Conservation (phyloP, 345 rosid species). For the Jatropha curcas region DNA sequence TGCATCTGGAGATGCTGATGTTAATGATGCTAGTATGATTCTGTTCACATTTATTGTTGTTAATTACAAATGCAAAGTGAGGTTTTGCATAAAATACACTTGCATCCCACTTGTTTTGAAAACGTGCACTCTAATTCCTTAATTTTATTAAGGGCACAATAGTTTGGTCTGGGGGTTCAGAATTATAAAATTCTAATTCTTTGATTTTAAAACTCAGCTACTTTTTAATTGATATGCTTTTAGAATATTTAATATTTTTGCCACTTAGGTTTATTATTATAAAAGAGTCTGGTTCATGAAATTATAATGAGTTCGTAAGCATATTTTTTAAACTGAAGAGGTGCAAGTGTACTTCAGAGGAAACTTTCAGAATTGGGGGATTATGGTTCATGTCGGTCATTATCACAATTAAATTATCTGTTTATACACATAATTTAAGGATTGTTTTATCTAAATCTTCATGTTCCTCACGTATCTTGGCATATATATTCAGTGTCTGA, state of each 20-base stretch:
- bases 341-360: neutral
- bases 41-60: neutral
- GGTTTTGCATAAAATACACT: neutral
- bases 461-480: neutral
- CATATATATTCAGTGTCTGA: conserved; percentile 48
- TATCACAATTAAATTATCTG: neutral
- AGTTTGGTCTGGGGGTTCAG: neutral
- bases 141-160: neutral
- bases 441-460: neutral
- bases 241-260: neutral
- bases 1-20: conserved; percentile 57
- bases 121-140: neutral
- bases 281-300: neutral
- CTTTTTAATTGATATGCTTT: neutral
- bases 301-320: neutral
- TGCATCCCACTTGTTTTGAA: neutral
- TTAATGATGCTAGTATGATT: conserved; percentile 51
- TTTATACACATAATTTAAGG: conserved; percentile 13
- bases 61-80: neutral
- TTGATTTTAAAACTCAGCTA: neutral
- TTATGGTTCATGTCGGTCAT: neutral
- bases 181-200: neutral
- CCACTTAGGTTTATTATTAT: neutral
- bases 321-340: neutral
- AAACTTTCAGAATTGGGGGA: neutral